These are phyloP conservation scores for Colletotrichum liaoningense DNA, from an alignment of 2,329 filamentous ascomycete genomes.

Conservation along the genomic window DNA sequence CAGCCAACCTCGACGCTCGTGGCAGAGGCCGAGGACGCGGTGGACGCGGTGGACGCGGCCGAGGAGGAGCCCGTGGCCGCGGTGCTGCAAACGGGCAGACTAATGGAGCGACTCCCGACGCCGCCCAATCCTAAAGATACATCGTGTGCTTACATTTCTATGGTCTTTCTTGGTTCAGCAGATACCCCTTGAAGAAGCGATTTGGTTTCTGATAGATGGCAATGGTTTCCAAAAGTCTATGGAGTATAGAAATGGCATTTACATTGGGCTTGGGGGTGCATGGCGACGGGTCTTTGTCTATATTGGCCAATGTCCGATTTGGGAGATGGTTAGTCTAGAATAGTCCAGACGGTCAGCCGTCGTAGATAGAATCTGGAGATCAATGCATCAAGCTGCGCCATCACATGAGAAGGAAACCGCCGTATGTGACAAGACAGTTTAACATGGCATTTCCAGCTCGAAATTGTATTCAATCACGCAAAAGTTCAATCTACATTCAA, in stretches of 20 bases:
- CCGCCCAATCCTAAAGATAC: background rate
- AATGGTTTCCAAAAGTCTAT: background rate
- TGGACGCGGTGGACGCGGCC: conserved; percentile 41
- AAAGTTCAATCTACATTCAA: background rate
- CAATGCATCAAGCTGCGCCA: background rate
- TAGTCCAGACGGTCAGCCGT: background rate
- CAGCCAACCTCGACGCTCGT: conserved; percentile 63
- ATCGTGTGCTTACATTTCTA: background rate
- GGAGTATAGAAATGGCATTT: conserved; percentile 1
- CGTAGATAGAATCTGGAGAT: background rate
- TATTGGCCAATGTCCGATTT: background rate
- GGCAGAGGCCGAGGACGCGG: conserved; percentile 53
- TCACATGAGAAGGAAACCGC: background rate
- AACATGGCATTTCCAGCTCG: background rate
- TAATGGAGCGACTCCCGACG: conserved; percentile 6
- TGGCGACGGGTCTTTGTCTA: background rate
- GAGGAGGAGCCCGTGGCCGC: conserved; percentile 48
- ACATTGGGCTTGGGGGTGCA: background rate
- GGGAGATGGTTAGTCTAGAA: background rate
- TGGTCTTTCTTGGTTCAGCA: conserved; percentile 1
- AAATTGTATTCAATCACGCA: background rate
- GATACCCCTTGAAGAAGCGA: conserved; percentile 26
- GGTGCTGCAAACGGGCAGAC: conserved; percentile 41
- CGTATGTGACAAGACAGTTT: background rate
- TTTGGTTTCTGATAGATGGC: conserved; percentile 28